Conservation (phyloP, 148 eudicot genomes). For the Tetragonia tetragonoides region DNA sequence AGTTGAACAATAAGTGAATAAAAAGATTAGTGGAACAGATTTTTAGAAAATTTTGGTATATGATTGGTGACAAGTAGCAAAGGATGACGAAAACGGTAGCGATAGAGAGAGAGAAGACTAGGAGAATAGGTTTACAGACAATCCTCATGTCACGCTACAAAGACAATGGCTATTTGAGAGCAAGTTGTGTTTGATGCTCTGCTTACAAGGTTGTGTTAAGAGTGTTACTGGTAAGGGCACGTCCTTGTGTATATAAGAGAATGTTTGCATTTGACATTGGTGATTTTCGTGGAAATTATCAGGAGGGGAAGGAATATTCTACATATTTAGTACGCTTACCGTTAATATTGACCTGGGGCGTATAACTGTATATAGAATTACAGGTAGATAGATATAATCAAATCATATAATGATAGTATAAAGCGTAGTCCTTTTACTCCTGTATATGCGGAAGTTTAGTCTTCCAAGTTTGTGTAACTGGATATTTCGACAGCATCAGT, state of each 20-base stretch:
- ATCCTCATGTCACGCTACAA: conserved; percentile 21
- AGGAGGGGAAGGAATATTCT: neutral
- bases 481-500: conserved; percentile 6
- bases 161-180: neutral
- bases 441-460: conserved; percentile 6
- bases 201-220: neutral
- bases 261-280: conserved; percentile 8
- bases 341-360: neutral
- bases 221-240: neutral
- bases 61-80: conserved; percentile 4
- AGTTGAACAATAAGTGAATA: conserved; percentile 28
- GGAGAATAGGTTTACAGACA: neutral
- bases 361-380: too few relatives aligned
- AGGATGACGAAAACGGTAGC: conserved; percentile 19
- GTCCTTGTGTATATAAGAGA: conserved; percentile 13
- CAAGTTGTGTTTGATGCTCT: neutral
- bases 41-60: neutral
- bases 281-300: conserved; percentile 23
- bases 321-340: neutral
- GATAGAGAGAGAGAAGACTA: conserved; percentile 17
- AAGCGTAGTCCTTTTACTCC: neutral
- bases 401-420: too few relatives aligned
- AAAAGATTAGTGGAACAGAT: conserved; percentile 22
- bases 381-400: too few relatives aligned
- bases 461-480: neutral